Percentiles rank a stretch among this genome's conserved stretches.
Conservation (phyloP, 768 basidiomycete genomes). For the Leucogyrophana mollusca region DNA sequence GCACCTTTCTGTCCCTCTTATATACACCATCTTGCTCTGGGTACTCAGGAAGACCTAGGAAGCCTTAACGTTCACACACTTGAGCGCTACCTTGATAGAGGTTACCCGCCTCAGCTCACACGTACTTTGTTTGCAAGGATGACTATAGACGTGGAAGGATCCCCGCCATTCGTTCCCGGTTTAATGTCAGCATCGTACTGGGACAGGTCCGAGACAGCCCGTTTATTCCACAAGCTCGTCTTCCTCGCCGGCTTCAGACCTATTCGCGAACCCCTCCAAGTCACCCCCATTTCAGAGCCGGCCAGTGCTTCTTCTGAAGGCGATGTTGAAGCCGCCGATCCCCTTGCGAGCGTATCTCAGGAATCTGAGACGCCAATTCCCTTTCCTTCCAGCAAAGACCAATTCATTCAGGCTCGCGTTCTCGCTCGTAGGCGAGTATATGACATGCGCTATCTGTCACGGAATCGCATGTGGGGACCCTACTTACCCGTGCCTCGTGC, state of each 20-base stretch:
- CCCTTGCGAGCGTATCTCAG: no score
- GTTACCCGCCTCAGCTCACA: conserved; percentile 30
- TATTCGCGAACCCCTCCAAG: conserved; percentile 16
- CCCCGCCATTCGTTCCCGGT: conserved; percentile 9
- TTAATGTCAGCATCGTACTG: conserved; percentile 18
- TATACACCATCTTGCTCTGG: no score
- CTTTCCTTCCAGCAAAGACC: conserved; percentile 15
- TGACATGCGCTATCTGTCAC: conserved; percentile 28
- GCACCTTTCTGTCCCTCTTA: no score
- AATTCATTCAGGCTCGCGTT: conserved; percentile 21
- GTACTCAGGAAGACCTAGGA: no score
- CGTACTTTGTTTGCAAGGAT: conserved; percentile 20
- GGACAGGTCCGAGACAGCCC: conserved; percentile 28
- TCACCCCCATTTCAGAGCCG: no score
- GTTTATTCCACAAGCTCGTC: conserved; percentile 41
- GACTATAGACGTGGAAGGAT: conserved; percentile 20
- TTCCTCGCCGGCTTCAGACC: conserved; percentile 45
- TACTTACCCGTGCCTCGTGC: conserved; percentile 17
- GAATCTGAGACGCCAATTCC: no score
- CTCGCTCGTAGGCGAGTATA: conserved; percentile 29
- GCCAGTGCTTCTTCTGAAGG: no score
- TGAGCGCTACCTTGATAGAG: conserved; percentile 3
- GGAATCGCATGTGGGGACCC: conserved; percentile 28
- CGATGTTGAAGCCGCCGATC: no score
- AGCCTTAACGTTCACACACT: no score